Percentiles rank a stretch among this genome's conserved stretches.
Evolutionary conservation across 495 filamentous ascomycete genomes (phyloP).

Genomic region (Chaetomidium leptoderma): DNA sequence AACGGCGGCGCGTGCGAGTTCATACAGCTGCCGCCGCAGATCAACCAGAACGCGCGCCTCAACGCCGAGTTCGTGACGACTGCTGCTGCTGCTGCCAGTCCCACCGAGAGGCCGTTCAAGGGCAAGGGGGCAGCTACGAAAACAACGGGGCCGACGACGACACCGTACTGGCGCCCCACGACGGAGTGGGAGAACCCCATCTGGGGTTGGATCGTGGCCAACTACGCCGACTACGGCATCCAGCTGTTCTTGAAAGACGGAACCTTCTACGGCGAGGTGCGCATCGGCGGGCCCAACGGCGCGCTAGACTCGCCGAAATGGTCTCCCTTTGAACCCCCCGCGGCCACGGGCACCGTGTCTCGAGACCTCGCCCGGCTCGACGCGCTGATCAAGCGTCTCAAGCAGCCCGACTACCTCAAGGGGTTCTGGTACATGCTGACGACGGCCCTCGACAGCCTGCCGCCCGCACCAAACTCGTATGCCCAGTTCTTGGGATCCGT

Average conservation of each 20-base stretch:
- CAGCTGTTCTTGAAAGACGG: conserved; percentile 50
- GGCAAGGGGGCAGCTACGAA: not conserved
- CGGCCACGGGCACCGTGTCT: not conserved
- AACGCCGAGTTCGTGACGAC: conserved; percentile 40
- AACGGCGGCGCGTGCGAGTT: conserved; percentile 27
- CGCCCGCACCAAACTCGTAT: conserved; percentile 35
- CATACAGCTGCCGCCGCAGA: conserved; percentile 43
- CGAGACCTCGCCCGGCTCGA: conserved; percentile 36
- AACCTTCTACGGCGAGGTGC: conserved; percentile 51
- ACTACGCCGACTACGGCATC: conserved; percentile 46
- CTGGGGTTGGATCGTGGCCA: conserved; percentile 53
- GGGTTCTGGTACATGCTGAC: not conserved
- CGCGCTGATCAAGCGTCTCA: conserved; percentile 12
- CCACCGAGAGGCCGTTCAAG: not conserved
- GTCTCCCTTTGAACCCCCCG: conserved; percentile 33
- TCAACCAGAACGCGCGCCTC: conserved; percentile 49
- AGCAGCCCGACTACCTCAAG: not conserved
- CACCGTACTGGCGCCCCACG: conserved; percentile 22
- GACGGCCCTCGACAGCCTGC: not conserved
- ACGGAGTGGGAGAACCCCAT: conserved; percentile 47
- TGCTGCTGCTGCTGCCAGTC: no score
- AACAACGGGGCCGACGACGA: conserved; percentile 15
- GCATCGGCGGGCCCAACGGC: conserved; percentile 27
- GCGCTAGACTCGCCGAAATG: conserved; percentile 23
- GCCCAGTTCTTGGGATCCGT: conserved; percentile 33